Conservation (phyloP, 768 basidiomycete species). For the Xerocomellus dryophilus region DNA sequence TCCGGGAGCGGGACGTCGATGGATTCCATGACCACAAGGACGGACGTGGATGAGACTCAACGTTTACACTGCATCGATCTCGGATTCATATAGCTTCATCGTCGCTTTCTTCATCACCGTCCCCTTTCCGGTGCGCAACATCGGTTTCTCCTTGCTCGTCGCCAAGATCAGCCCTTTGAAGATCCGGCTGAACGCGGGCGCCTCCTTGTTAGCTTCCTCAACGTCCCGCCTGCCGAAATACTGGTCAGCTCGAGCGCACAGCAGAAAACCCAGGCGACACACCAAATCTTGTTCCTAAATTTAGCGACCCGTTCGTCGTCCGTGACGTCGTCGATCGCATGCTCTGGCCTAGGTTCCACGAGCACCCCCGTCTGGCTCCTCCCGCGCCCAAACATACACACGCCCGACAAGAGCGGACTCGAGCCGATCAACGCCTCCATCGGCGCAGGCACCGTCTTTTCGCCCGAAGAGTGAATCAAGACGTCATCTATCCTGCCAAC, state of each 20-base stretch:
- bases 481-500: neutral
- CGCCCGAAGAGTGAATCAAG: conserved; percentile 6
- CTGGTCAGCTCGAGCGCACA: neutral
- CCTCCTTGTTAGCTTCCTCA: conserved; percentile 41
- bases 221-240: conserved; percentile 31
- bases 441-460: conserved; percentile 32
- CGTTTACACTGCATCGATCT: conserved; percentile 46
- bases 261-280: neutral
- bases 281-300: conserved; percentile 41
- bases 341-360: conserved; percentile 33
- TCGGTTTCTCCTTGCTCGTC: conserved; percentile 39
- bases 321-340: conserved; percentile 33
- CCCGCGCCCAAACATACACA: neutral
- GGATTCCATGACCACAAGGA: neutral
- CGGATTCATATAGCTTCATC: conserved; percentile 38
- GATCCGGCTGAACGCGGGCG: conserved; percentile 42
- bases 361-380: conserved; percentile 26
- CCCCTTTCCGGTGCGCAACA: conserved; percentile 46
- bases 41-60: neutral
- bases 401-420: neutral
- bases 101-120: conserved; percentile 43
- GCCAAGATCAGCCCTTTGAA: conserved; percentile 54
- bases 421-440: neutral
- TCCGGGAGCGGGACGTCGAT: conserved; percentile 23
- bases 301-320: conserved; percentile 26